Percentiles rank a stretch among this genome's conserved stretches.
These are phyloP conservation scores for Melastoma candidum DNA, from an alignment of 441 rosid species.

Conservation along the genomic window DNA sequence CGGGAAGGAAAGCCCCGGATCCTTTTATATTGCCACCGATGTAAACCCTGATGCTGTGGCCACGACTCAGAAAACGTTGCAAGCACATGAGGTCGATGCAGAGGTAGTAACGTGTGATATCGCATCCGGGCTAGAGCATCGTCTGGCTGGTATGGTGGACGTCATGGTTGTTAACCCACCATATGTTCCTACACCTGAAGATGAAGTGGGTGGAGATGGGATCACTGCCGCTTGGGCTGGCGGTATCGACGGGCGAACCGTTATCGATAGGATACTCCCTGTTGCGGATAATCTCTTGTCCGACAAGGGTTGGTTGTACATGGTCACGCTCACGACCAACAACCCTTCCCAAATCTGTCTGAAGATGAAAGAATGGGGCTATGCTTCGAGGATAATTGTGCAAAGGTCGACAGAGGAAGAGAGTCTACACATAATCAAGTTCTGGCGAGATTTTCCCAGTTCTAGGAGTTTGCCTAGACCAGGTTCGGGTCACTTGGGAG, in stretches of 20 bases:
- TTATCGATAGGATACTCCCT: conserved; percentile 71
- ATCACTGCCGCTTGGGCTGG: conserved; percentile 97
- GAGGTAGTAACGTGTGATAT: conserved; percentile 56
- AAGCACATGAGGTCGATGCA: conserved; percentile 62
- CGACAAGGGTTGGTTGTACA: conserved; percentile 69
- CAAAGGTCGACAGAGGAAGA: conserved; percentile 97
- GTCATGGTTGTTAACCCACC: conserved; percentile 95
- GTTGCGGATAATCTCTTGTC: conserved; percentile 65
- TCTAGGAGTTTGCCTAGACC: conserved; percentile 14
- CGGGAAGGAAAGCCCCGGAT: conserved; percentile 25
- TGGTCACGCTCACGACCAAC: conserved; percentile 75
- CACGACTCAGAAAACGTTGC: conserved; percentile 55
- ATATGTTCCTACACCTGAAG: conserved; percentile 88
- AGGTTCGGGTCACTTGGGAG: conserved; percentile 14
- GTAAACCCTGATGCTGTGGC: conserved; percentile 50
- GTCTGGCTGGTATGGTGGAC: conserved; percentile 46
- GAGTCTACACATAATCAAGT: conserved; percentile 74
- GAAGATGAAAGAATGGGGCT: conserved; percentile 63
- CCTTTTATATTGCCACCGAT: conserved; percentile 63
- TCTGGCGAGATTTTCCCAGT: conserved; percentile 55
- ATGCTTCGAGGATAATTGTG: conserved; percentile 54
- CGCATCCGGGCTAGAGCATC: conserved; percentile 25
- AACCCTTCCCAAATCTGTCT: conserved; percentile 58
- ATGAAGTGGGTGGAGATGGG: conserved; percentile 77
- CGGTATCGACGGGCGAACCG: conserved; percentile 73